A percentile compares a stretch with the other conserved stretches of the same genome.
Evolutionary conservation across 129 eudicot genomes (phyloP).

Genomic region (Apium graveolens): DNA sequence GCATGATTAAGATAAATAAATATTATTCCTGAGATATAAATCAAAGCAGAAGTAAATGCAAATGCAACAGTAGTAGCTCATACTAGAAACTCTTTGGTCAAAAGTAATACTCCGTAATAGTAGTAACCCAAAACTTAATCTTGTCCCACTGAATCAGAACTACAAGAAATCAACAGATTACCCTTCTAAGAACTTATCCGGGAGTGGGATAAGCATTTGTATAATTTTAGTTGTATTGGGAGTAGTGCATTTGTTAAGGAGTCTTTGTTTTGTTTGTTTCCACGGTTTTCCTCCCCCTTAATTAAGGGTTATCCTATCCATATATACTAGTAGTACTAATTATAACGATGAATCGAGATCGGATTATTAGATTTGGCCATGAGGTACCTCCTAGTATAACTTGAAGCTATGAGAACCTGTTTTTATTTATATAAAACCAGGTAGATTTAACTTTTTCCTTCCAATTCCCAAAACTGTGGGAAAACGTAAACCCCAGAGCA

Average conservation of each 20-base stretch:
- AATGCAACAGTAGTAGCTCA: neutral
- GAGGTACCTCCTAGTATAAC: too few species aligned
- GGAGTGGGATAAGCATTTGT: neutral
- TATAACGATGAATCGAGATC: neutral
- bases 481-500: neutral
- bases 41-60: neutral
- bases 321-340: neutral
- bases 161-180: neutral
- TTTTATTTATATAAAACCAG: neutral
- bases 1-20: slow-evolving; percentile 8
- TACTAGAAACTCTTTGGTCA: neutral
- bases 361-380: neutral
- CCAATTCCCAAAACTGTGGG: too few species aligned
- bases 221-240: neutral
- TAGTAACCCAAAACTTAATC: neutral
- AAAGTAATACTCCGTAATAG: neutral
- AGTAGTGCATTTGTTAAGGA: neutral
- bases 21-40: neutral
- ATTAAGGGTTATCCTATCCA: neutral
- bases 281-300: neutral
- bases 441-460: neutral
- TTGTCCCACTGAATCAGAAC: neutral
- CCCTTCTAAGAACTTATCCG: neutral
- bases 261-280: neutral
- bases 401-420: neutral